Evolutionary conservation across 768 basidiomycete species (phyloP).

Genomic region (Hemileccinum impolitum): DNA sequence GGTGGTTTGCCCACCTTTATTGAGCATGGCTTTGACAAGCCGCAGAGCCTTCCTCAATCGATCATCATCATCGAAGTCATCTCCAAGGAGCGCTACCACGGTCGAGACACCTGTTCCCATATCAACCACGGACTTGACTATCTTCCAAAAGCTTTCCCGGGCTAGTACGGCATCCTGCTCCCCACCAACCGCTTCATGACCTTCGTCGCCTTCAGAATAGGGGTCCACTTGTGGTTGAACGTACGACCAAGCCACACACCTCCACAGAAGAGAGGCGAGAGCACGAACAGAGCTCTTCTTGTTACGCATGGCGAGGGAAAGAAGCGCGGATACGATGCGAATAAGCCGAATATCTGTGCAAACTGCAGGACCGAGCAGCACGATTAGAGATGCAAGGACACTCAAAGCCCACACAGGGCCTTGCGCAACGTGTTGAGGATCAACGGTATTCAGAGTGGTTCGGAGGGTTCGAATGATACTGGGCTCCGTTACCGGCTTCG

Average conservation of each 20-base stretch:
- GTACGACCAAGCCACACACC: conserved; percentile 61
- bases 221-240: conserved; percentile 46
- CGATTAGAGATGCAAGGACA: conserved; percentile 61
- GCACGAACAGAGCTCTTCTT: conserved; percentile 63
- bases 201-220: conserved; percentile 24
- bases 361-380: conserved; percentile 59
- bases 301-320: conserved; percentile 56
- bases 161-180: conserved; percentile 26
- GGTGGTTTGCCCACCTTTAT: conserved; percentile 48
- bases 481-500: conserved; percentile 40
- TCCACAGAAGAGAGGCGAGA: conserved; percentile 63
- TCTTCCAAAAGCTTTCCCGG: conserved; percentile 43
- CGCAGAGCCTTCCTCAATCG: conserved; percentile 44
- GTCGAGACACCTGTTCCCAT: conserved; percentile 57
- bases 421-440: conserved; percentile 61
- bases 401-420: conserved; percentile 77
- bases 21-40: conserved; percentile 55
- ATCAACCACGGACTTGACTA: conserved; percentile 52
- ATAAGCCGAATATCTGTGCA: conserved; percentile 43
- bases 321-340: conserved; percentile 46
- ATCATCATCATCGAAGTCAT: conserved; percentile 38
- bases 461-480: conserved; percentile 63
- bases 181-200: conserved; percentile 11
- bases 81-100: conserved; percentile 51
- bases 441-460: conserved; percentile 52